These are phyloP conservation scores for Rubroboletus pulcherrimus DNA, from an alignment of 768 basidiomycete species.

Conservation along the genomic window DNA sequence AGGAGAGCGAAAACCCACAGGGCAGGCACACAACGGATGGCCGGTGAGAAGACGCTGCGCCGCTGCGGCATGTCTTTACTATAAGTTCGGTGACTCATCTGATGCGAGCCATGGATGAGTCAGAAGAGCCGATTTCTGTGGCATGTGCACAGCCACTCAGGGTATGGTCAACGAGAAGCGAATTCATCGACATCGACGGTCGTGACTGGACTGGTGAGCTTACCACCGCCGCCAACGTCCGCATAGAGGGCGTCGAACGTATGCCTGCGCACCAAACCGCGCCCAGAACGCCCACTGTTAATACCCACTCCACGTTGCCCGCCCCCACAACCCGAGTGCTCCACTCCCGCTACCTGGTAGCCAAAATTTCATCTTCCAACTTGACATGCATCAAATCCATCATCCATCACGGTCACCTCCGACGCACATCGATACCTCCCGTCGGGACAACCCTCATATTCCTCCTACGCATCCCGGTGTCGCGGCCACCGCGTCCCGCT, in stretches of 20 bases:
- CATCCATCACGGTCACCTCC: conserved; percentile 16
- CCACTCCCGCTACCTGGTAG: background rate
- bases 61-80: background rate
- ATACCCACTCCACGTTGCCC: conserved; percentile 1
- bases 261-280: conserved; percentile 1
- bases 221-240: background rate
- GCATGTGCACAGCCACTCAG: conserved; percentile 11
- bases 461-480: conserved; percentile 8
- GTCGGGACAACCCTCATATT: background rate
- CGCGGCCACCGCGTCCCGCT: conserved; percentile 25
- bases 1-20: background rate
- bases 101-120: background rate
- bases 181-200: background rate
- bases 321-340: background rate
- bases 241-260: background rate
- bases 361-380: background rate
- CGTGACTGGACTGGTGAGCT: background rate
- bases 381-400: conserved; percentile 12
- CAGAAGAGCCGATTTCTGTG: background rate
- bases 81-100: too few relatives aligned
- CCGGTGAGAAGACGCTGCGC: background rate
- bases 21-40: too few relatives aligned
- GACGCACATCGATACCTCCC: conserved; percentile 9
- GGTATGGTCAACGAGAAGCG: background rate
- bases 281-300: background rate